phyloP scores from a whole-genome alignment of 2,329 filamentous ascomycete genomes.

The Fusarium mundagurra region DNA sequence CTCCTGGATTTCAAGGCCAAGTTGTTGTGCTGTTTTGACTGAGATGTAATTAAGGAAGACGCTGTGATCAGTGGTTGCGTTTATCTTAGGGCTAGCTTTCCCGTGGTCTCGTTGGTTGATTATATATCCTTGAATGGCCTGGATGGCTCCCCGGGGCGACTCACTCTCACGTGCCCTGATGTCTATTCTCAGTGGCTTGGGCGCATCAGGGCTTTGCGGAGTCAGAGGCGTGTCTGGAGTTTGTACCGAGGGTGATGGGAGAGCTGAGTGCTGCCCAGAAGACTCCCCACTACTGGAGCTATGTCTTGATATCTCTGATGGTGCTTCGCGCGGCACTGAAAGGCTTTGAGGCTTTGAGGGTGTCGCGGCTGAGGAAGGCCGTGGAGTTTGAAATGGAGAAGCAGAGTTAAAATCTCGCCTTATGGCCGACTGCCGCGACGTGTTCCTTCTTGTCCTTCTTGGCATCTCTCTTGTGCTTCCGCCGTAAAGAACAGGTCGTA shows the following conservation, averaged over 20 bases:
- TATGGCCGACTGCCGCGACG: neutral
- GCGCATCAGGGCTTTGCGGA: neutral
- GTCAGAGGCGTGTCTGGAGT: neutral
- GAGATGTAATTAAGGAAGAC: neutral
- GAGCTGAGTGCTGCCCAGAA: neutral
- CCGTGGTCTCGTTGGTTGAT: neutral
- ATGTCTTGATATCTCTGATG: too few species aligned
- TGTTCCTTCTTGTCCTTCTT: neutral
- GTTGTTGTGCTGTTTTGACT: rapidly evolving
- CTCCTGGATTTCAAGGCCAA: rapidly evolving
- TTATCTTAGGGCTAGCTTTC: rapidly evolving
- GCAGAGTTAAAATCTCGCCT: neutral
- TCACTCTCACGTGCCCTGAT: rapidly evolving
- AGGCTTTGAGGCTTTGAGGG: rapidly evolving
- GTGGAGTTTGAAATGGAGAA: neutral
- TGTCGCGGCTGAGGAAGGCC: neutral
- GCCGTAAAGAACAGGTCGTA: too few species aligned
- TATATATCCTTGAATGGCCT: neutral
- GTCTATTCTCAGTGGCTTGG: rapidly evolving
- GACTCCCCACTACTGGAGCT: neutral
- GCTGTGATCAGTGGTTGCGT: rapidly evolving
- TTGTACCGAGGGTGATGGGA: rapidly evolving
- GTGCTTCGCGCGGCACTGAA: rapidly evolving
- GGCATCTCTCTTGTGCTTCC: neutral
- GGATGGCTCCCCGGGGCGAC: rapidly evolving